Evolutionary conservation across 1,139 yeast genomes (phyloP), one percentile per base, ranked within the genome.

Genomic region (Sugiyamaella pinicola): DNA sequence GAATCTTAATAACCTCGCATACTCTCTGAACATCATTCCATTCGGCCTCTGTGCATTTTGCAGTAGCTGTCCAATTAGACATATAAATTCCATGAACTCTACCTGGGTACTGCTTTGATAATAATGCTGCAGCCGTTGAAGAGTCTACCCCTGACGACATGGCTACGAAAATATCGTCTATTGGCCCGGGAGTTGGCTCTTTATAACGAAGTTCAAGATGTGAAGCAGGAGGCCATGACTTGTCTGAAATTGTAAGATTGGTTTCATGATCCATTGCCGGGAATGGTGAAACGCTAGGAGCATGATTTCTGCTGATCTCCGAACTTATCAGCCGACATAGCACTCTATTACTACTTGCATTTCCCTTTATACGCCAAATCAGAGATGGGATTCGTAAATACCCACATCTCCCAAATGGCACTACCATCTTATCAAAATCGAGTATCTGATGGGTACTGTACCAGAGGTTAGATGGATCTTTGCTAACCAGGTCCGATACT

Each of bases 111-210:
- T 72, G 67, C 33, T 72, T 66, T 1, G 85, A 77, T 64, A 82
- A 82, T 54, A 90, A 61, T 0, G 93, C 83, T 0, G 98, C 98
- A 2, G 87, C 82, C 1, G 93, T 90, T 1, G 96, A 85, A 0
- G 98, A 90, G 68, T 93, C 99, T 0, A 93, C 98, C 0, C 99
- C 99, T 0, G 96, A 87, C 1, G 96, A 89, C 97, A 93, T 89
- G 19, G 98, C 96, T 2, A 93, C 81, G 33, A 87, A 74, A 19
- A 93, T 79, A 49, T 76, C 80, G 63, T 49, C 54, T 4, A 28
- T 21, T 24, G 37, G 31, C 8, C 22, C 29, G 7, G 52, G 52
- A 31, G n/a, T n/a, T 4, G 39, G 47, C 17, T 28, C 34, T 12
- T 7, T 29, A 31, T 42, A 42, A 8, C 26, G 10, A 26, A 3